Conservation (phyloP, 352 stramenopile species). For the Phytophthora ramorum region DNA sequence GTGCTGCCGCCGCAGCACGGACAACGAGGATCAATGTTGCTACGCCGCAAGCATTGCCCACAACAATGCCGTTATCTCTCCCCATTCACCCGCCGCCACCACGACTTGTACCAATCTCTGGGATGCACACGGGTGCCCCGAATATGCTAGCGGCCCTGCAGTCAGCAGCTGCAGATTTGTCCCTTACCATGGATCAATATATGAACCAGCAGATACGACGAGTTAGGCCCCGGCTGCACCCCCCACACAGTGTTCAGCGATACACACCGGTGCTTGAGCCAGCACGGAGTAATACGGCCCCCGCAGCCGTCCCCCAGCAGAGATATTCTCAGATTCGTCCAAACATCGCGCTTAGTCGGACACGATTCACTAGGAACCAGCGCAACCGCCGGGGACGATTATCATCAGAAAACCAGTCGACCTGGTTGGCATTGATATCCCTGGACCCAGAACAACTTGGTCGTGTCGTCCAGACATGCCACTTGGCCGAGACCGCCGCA, state of each 20-base stretch:
- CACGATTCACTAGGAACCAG: constrained; percentile 78
- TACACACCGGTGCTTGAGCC: constrained; percentile 42
- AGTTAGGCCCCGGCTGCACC: constrained; percentile 71
- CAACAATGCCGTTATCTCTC: constrained; percentile 41
- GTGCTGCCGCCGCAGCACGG: constrained; percentile 11
- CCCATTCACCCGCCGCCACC: constrained; percentile 45
- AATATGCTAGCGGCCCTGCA: constrained; percentile 74
- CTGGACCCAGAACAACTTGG: constrained; percentile 81
- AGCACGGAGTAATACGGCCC: constrained; percentile 29
- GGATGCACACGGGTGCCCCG: constrained; percentile 40
- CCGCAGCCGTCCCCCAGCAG: constrained; percentile 51
- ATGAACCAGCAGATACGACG: constrained; percentile 86
- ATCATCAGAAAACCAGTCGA: constrained; percentile 86
- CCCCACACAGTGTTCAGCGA: constrained; percentile 46
- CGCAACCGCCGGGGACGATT: constrained; percentile 74
- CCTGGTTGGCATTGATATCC: constrained; percentile 86
- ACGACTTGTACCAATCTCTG: constrained; percentile 44
- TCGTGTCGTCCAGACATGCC: constrained; percentile 81
- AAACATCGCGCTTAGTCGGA: constrained; percentile 86
- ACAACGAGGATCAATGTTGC: constrained; percentile 8
- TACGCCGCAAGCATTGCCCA: constrained; percentile 14
- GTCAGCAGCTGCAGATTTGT: constrained; percentile 61
- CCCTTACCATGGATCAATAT: constrained; percentile 81
- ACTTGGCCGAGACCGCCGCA: constrained; percentile 80
- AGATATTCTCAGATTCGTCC: constrained; percentile 85